Evolutionary conservation across 306 rosid genomes (phyloP), one percentile per base, ranked within the genome.

Genomic region (Gillenia trifoliata): DNA sequence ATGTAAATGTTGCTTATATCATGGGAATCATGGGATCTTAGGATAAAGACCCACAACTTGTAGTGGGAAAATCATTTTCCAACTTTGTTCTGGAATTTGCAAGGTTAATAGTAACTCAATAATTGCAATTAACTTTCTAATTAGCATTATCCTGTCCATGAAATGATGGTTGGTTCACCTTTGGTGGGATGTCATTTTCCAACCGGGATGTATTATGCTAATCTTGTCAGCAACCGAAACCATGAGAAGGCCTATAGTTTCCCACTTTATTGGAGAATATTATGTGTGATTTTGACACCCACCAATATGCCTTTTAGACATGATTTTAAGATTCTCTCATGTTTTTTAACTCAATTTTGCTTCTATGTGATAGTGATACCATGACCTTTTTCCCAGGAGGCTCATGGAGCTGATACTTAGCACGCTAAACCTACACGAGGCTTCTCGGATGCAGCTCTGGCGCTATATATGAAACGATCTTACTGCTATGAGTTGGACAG

Each of bases 201-300:
- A 23, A 38, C 34, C 33, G 30, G 50, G 63, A 54, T 30, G 50
- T 55, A 15, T 61, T 22, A 70, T 70, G 65, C 65, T 23, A 17
- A 23, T 36, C 26, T 23, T 22, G 55, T 71, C 75, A 36, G 64
- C 23, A 55, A 8, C 74, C 3, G 2, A 34, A 55, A 13, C 25
- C 2, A 3, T 1, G 64, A 71, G 31, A 11, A 23, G 33, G 20
- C 25, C 52, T 25, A 10, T 64, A 16, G 15, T 71, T 41, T 71
- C 66, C 75, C 20, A 23, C 36, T 71, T 56, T 13, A 20, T 31
- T 56, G 75, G 75, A 71, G 75, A 71, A 56, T 36, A 56, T 25
- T 9, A n/a, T 70, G 61, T n/a, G 64, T 66, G 78, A 79, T 57
- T 45, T 79, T 64, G 78, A 73, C 70, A 34, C 8, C 60, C 79